phyloP scores from a whole-genome alignment of 768 basidiomycete genomes.

The Xerocomellus chrysenteron region DNA sequence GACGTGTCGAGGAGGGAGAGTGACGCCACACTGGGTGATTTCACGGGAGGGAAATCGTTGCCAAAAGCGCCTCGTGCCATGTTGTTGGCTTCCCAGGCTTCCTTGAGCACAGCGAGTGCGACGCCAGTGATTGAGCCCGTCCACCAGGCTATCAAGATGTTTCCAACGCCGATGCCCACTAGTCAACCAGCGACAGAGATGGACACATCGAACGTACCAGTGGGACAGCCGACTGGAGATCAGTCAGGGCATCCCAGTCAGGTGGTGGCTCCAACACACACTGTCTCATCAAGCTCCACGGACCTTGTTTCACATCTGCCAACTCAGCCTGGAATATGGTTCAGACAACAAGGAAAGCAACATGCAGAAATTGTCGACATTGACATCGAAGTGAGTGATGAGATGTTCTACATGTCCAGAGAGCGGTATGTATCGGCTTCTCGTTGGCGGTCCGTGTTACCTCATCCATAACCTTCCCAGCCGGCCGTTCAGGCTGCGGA shows the following conservation, averaged over 20 bases:
- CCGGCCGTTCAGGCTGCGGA: slow-evolving; percentile 13
- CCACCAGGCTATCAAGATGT: slow-evolving; percentile 3
- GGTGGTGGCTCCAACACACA: not conserved
- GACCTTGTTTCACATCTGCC: slow-evolving; percentile 17
- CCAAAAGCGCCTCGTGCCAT: slow-evolving; percentile 26
- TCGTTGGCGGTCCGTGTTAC: not conserved
- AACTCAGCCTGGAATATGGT: slow-evolving; percentile 27
- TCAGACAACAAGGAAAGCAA: slow-evolving; percentile 18
- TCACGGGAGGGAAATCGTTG: slow-evolving; percentile 4
- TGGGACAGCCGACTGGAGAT: not conserved
- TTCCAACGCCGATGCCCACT: slow-evolving; percentile 3
- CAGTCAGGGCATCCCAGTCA: not conserved
- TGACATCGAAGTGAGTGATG: slow-evolving; percentile 18
- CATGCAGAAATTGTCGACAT: slow-evolving; percentile 25
- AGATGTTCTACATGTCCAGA: slow-evolving; percentile 19
- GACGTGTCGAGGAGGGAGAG: slow-evolving; percentile 24
- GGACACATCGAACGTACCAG: not conserved
- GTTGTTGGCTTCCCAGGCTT: slow-evolving; percentile 11
- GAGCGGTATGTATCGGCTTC: slow-evolving; percentile 15
- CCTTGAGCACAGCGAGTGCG: not conserved
- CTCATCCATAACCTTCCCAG: not conserved
- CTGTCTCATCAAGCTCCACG: not conserved
- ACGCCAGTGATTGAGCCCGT: slow-evolving; percentile 3
- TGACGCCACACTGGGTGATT: slow-evolving; percentile 27
- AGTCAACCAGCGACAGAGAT: not conserved